Percentiles rank a stretch among this genome's conserved stretches.
phyloP scores from a whole-genome alignment of 306 rosid genomes.

The Casuarina cunninghamiana region DNA sequence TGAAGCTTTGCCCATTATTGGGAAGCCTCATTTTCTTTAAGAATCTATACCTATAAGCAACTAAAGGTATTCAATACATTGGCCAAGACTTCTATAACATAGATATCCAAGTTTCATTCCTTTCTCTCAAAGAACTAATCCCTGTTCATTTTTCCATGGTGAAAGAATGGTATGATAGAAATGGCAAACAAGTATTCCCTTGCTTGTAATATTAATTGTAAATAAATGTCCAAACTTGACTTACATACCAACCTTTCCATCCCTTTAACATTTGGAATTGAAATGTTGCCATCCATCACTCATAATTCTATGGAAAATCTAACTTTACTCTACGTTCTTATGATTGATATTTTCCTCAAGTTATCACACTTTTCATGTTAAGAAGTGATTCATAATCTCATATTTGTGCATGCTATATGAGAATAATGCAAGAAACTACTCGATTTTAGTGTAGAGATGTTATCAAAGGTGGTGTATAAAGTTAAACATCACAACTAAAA shows the following conservation, averaged over 20 bases:
- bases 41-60: conserved; percentile 12
- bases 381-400: too few relatives aligned
- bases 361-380: neutral
- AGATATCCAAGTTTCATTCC: neutral
- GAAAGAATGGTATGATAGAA: conserved; percentile 19
- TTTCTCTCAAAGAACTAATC: conserved; percentile 23
- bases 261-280: conserved; percentile 19
- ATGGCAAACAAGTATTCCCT: conserved; percentile 4
- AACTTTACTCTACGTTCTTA: conserved; percentile 21
- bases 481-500: too few relatives aligned
- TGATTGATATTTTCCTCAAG: conserved; percentile 19
- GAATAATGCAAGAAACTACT: too few relatives aligned
- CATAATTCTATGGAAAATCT: conserved; percentile 9
- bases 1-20: conserved; percentile 17
- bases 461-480: too few relatives aligned
- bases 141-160: conserved; percentile 22
- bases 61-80: conserved; percentile 19
- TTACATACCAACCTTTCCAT: conserved; percentile 26
- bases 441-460: too few relatives aligned
- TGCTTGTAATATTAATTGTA: conserved; percentile 13
- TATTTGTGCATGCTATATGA: too few relatives aligned
- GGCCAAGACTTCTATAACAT: conserved; percentile 13
- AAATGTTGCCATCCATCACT: conserved; percentile 1
- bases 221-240: conserved; percentile 17
- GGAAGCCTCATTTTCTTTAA: conserved; percentile 16